phyloP scores from a whole-genome alignment of 805 yeast species.

The Komagataella pseudopastoris region DNA sequence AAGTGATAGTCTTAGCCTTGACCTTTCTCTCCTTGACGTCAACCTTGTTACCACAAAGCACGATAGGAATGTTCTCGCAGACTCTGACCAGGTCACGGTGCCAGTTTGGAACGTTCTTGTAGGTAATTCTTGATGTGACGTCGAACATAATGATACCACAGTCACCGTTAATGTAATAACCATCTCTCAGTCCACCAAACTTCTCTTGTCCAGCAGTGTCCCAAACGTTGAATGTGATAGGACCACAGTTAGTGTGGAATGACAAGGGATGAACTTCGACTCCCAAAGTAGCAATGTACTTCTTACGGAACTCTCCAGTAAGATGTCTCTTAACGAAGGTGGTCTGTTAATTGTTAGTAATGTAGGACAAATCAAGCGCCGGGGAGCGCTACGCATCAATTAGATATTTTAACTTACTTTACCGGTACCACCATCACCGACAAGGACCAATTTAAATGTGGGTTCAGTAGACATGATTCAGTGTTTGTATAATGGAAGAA shows the following conservation, averaged over 20 bases:
- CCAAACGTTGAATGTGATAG: slow-evolving; percentile 98
- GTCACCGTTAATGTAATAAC: slow-evolving; percentile 98
- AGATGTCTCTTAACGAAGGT: slow-evolving; percentile 99
- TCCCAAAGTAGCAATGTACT: slow-evolving; percentile 98
- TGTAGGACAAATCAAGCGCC: background rate
- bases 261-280: slow-evolving; percentile 98
- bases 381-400: background rate
- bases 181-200: slow-evolving; percentile 99
- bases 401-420: slow-evolving; percentile 34
- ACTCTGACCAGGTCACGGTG: slow-evolving; percentile 99
- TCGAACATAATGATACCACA: slow-evolving; percentile 99
- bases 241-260: slow-evolving; percentile 97
- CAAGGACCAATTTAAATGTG: slow-evolving; percentile 94
- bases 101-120: slow-evolving; percentile 99
- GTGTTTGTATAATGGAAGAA: slow-evolving; percentile 4
- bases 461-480: slow-evolving; percentile 64
- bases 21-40: slow-evolving; percentile 99
- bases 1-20: slow-evolving; percentile 98
- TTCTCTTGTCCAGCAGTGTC: slow-evolving; percentile 99
- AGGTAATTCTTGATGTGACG: slow-evolving; percentile 98
- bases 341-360: slow-evolving; percentile 33
- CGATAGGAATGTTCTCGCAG: slow-evolving; percentile 99
- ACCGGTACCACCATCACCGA: slow-evolving; percentile 99
- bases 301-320: slow-evolving; percentile 98
- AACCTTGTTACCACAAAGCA: slow-evolving; percentile 98